phyloP scores from a whole-genome alignment of 1,284 basidiomycete genomes.

The Ganoderma sinense region DNA sequence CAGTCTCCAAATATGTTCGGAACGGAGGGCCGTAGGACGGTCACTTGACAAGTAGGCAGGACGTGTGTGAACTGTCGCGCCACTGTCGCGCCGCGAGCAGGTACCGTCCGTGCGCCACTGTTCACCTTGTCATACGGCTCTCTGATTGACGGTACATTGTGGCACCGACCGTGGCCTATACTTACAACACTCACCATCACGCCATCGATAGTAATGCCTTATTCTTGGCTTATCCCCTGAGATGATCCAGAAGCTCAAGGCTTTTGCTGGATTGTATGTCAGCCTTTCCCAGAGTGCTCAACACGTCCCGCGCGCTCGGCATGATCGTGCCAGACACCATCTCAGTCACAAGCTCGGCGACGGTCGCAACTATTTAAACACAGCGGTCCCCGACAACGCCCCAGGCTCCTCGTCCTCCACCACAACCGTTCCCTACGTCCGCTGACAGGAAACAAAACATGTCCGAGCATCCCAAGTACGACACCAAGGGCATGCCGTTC shows the following conservation, averaged over 20 bases:
- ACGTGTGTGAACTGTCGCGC: background rate
- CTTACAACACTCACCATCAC: background rate
- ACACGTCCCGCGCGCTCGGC: conserved; percentile 5
- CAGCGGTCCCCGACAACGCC: background rate
- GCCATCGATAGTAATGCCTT: background rate
- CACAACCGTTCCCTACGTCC: background rate
- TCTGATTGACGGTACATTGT: background rate
- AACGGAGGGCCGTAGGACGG: background rate
- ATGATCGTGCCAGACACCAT: conserved; percentile 2
- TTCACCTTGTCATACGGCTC: background rate
- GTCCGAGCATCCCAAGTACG: conserved; percentile 42
- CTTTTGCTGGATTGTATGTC: background rate
- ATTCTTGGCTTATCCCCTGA: background rate
- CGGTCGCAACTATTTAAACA: conserved; percentile 1
- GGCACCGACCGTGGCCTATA: background rate
- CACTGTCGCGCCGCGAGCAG: background rate
- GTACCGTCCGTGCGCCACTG: background rate
- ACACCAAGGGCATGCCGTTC: conserved; percentile 76
- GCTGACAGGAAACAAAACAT: conserved; percentile 2
- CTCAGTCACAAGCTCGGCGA: background rate
- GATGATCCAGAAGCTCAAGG: background rate
- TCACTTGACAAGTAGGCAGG: conserved; percentile 9
- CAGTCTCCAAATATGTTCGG: background rate
- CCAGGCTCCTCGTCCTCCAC: background rate
- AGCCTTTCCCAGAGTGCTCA: background rate